Conservation (phyloP, 2,329 filamentous ascomycete species). For the Lachnellula subtilissima region DNA sequence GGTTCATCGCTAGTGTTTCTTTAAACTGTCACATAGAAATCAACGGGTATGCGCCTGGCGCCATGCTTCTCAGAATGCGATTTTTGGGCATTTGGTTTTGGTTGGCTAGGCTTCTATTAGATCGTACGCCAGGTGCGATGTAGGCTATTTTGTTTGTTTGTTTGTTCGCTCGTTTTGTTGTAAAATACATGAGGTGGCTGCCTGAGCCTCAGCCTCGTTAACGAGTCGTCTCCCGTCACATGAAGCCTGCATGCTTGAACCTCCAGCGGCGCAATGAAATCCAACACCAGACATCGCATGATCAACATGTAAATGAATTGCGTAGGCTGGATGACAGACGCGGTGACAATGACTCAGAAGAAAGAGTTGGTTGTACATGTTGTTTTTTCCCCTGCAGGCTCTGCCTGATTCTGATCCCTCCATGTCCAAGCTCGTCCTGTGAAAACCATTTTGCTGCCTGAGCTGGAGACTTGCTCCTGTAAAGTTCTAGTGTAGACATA, state of each 20-base stretch:
- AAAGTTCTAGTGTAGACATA: slow-evolving; percentile 6
- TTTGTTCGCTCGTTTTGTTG: neutral
- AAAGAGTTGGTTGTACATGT: slow-evolving; percentile 2
- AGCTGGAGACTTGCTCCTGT: slow-evolving; percentile 27
- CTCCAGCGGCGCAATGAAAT: neutral
- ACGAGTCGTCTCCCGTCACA: neutral
- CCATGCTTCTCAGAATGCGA: neutral
- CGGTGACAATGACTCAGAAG: slow-evolving; percentile 9
- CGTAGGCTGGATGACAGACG: neutral
- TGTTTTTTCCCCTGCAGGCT: slow-evolving; percentile 9
- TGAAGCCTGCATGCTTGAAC: neutral
- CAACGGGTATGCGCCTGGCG: neutral
- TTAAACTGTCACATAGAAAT: too few relatives aligned
- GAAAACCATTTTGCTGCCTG: slow-evolving; percentile 25
- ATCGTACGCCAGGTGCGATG: neutral
- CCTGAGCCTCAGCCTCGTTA: neutral
- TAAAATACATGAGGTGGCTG: neutral
- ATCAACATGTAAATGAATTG: neutral
- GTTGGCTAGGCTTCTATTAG: neutral
- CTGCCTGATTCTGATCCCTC: slow-evolving; percentile 12
- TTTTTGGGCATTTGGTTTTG: neutral
- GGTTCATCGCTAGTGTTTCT: neutral
- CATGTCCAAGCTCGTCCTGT: slow-evolving; percentile 4
- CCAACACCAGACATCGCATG: neutral
- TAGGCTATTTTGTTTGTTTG: neutral